Conservation (phyloP, 805 yeast genomes). For the Yarrowia sp. region DNA sequence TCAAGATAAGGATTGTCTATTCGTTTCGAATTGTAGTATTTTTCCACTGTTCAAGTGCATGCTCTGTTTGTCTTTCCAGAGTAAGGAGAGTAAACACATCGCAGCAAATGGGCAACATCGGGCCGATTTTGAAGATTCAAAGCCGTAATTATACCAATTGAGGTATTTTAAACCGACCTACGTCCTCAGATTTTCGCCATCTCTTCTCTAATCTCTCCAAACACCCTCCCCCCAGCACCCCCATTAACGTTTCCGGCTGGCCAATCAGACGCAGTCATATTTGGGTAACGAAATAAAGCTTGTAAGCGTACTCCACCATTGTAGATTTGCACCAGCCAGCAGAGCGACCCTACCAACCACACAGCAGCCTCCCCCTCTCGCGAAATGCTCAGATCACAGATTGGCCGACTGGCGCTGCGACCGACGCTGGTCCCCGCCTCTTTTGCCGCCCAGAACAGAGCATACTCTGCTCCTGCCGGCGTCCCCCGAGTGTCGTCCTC, state of each 20-base stretch:
- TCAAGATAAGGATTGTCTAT: too few species aligned
- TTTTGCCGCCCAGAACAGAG: conserved; percentile 3
- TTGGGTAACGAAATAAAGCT: conserved; percentile 24
- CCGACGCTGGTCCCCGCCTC: conserved; percentile 34
- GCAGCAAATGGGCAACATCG: too few species aligned
- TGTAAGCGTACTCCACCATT: conserved; percentile 5
- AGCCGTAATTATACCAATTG: not conserved
- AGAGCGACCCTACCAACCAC: not conserved
- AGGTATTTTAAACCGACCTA: not conserved
- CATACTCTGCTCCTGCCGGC: conserved; percentile 20
- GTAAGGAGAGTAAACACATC: too few species aligned
- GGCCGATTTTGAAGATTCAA: not conserved
- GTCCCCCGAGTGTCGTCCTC: conserved; percentile 35
- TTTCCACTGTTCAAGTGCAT: conserved; percentile 2
- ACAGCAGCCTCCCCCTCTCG: not conserved
- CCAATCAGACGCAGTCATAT: conserved; percentile 17
- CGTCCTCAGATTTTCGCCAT: too few species aligned
- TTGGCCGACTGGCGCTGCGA: conserved; percentile 37
- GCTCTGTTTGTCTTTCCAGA: not conserved
- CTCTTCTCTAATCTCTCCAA: not conserved
- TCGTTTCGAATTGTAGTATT: not conserved
- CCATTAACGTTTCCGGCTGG: conserved; percentile 9
- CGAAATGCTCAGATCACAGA: conserved; percentile 32
- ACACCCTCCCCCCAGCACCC: not conserved
- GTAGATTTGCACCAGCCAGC: conserved; percentile 32